A percentile compares a stretch with the other conserved stretches of the same genome.
phyloP scores from a whole-genome alignment of 106 monocot species.

The Agapanthus africanus region DNA sequence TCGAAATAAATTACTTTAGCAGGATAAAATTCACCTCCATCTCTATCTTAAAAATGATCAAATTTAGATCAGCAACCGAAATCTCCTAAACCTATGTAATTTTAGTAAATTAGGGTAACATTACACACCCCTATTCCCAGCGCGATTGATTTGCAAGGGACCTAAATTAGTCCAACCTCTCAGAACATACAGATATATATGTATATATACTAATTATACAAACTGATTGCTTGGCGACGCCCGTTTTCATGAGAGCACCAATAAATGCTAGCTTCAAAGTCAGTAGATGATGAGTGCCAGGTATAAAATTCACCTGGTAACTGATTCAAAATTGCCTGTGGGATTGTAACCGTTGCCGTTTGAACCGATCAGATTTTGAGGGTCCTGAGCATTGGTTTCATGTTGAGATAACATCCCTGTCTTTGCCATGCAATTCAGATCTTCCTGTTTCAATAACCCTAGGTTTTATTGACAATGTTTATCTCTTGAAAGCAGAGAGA shows the following conservation, averaged over 20 bases:
- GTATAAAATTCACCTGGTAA: constrained; percentile 6
- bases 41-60: too few species aligned
- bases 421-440: constrained; percentile 4
- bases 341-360: not conserved
- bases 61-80: constrained; percentile 2
- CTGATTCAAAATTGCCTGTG: constrained; percentile 6
- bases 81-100: not conserved
- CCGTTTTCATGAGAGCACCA: not conserved
- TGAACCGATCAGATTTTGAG: not conserved
- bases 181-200: too few species aligned
- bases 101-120: constrained; percentile 2
- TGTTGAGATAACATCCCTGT: not conserved
- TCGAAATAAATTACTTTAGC: too few species aligned
- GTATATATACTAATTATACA: constrained; percentile 1
- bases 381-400: not conserved
- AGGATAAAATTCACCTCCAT: too few species aligned
- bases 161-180: not conserved
- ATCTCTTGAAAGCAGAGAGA: not conserved
- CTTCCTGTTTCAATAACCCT: constrained; percentile 1
- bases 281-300: not conserved
- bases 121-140: not conserved
- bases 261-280: not conserved
- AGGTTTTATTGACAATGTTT: not conserved
- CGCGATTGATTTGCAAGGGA: constrained; percentile 3
- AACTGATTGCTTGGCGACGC: not conserved